These are phyloP conservation scores for Paecilomyces fulvus DNA, from an alignment of 2,329 filamentous ascomycete species.

Conservation along the genomic window DNA sequence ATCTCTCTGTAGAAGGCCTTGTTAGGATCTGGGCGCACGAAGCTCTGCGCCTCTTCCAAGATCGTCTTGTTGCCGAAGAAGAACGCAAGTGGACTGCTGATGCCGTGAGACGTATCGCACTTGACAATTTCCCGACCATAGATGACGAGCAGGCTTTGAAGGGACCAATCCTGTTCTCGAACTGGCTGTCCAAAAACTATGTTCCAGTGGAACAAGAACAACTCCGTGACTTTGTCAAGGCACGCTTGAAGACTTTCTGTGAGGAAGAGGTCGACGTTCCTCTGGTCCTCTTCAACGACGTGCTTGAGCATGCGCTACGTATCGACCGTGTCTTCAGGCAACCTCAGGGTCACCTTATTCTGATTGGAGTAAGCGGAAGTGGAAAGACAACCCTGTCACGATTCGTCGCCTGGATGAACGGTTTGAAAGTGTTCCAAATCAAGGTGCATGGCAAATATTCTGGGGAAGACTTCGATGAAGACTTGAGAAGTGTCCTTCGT, in stretches of 20 bases:
- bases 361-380: conserved; percentile 97
- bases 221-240: conserved; percentile 94
- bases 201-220: conserved; percentile 93
- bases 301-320: conserved; percentile 92
- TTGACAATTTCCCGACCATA: conserved; percentile 91
- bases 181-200: conserved; percentile 99
- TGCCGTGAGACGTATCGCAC: conserved; percentile 72
- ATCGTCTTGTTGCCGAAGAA: conserved; percentile 88
- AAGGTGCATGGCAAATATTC: conserved; percentile 99
- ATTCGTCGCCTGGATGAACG: conserved; percentile 99
- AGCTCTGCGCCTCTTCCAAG: conserved; percentile 90
- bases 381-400: conserved; percentile 97
- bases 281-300: conserved; percentile 98
- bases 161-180: conserved; percentile 94
- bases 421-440: conserved; percentile 97
- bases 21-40: conserved; percentile 98
- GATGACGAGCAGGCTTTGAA: conserved; percentile 82
- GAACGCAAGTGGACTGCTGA: conserved; percentile 94
- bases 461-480: conserved; percentile 96
- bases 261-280: conserved; percentile 99
- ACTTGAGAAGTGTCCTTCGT: conserved; percentile 85
- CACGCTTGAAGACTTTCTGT: conserved; percentile 93
- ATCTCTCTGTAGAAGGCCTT: conserved; percentile 77
- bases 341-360: conserved; percentile 92
- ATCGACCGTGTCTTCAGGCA: conserved; percentile 99